Base-by-base conservation (phyloP, 2,329 filamentous ascomycete genomes). In the Diaporthe citrichinensis region DNA sequence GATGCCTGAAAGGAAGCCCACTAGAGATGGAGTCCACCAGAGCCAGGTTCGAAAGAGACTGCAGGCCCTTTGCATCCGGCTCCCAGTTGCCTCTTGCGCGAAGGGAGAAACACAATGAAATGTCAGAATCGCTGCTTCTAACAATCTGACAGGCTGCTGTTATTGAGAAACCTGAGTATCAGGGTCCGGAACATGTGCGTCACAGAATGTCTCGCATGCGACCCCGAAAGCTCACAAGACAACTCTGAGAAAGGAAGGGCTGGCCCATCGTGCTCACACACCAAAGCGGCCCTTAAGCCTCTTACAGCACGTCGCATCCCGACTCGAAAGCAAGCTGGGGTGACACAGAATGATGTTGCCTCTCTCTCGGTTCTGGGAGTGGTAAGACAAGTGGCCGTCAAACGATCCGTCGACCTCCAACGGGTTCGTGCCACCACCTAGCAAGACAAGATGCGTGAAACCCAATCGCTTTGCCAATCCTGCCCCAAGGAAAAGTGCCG, bases 401-500 rank as follows among this genome's bases (percentile, higher is more conserved):
- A n/a, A 61, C 41, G 39, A n/a, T 49, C n/a, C 23, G 67, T 36
- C 49, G 58, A 44, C 34, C 28, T 59, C 55, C 44, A 71, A 51
- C 53, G 74, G 39, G 44, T 44, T 59, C 53, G 69, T 73, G 59
- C 28, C 39, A 59, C 58, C 55, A 34, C 58, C 39, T 25, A 53
- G 15, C 31, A n/a, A 49, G 39, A 65, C 68, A 31, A 69, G 15
- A 46, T 67, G 39, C n/a, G 69, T 73, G 68, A 17, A 39, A 68
- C 49, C 49, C 31, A 57, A 73, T 68, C 59, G 39, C 31, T 67
- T 69, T 71, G 61, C 41, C 73, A 72, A 51, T 59, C 44, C 51
- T 51, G 36, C 41, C 53, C 28, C 31, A 62, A 25, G 25, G 25
- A 36, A 57, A 73, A 73, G 41, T 75, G 68, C 74, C 68, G 68